A percentile compares a stretch with the other conserved stretches of the same genome.
Evolutionary conservation across 192 early-diverging fungal genomes (phyloP).

Genomic region (Coemansia sp.): DNA sequence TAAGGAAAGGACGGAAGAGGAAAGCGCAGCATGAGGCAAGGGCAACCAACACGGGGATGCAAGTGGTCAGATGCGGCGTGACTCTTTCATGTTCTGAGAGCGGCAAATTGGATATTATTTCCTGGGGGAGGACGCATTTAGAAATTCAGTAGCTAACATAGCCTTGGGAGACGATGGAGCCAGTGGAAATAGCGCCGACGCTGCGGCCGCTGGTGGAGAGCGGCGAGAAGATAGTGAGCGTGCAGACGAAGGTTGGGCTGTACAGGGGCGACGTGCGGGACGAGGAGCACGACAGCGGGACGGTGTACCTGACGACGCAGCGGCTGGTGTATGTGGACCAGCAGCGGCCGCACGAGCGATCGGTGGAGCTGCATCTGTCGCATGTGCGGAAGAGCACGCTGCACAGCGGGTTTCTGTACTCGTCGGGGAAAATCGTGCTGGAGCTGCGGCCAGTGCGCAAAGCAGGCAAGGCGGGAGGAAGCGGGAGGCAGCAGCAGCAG

Average conservation of each 20-base stretch:
- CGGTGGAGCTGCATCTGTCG: slow-evolving; percentile 57
- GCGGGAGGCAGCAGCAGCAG: too few relatives aligned
- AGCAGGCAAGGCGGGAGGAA: background rate
- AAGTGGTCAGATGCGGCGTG: too few relatives aligned
- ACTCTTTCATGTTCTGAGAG: background rate
- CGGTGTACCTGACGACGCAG: slow-evolving; percentile 70
- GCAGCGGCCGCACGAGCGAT: slow-evolving; percentile 56
- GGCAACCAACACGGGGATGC: too few relatives aligned
- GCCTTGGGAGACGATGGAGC: slow-evolving; percentile 24
- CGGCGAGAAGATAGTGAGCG: slow-evolving; percentile 43
- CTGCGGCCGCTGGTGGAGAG: slow-evolving; percentile 47
- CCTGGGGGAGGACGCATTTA: too few relatives aligned
- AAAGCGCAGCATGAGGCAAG: too few relatives aligned
- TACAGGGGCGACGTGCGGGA: slow-evolving; percentile 45
- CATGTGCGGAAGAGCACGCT: slow-evolving; percentile 40
- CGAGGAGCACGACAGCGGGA: slow-evolving; percentile 70
- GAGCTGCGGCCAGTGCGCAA: slow-evolving; percentile 4
- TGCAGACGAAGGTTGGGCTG: slow-evolving; percentile 51
- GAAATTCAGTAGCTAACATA: too few relatives aligned
- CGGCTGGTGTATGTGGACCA: slow-evolving; percentile 81
- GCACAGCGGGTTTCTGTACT: slow-evolving; percentile 48
- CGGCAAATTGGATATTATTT: background rate
- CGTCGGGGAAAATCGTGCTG: slow-evolving; percentile 43
- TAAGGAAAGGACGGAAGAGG: too few relatives aligned
- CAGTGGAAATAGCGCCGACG: slow-evolving; percentile 44